A percentile compares a stretch with the other conserved stretches of the same genome.
These are phyloP conservation scores for Fraxinus anomala DNA, from an alignment of 257 asterid species.

Conservation along the genomic window DNA sequence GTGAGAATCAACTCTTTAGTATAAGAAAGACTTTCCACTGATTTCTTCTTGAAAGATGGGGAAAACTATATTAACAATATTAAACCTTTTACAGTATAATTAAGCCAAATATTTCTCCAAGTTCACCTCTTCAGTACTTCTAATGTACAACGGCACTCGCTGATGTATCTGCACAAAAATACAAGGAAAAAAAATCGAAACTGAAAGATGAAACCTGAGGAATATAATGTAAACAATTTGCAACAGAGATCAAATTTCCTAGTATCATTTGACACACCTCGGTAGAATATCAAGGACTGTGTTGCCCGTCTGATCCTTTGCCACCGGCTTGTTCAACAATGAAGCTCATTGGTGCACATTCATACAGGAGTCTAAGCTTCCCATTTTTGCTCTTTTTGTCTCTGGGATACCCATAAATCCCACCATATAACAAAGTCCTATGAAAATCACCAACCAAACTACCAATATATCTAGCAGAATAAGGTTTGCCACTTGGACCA, in stretches of 20 bases:
- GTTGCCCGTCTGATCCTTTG: slow-evolving; percentile 81
- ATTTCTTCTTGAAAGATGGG: slow-evolving; percentile 11
- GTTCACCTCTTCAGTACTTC: slow-evolving; percentile 87
- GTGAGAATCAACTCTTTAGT: no score
- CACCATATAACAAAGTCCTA: slow-evolving; percentile 77
- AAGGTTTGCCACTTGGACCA: slow-evolving; percentile 90
- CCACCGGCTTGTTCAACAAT: slow-evolving; percentile 98
- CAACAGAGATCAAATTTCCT: not conserved
- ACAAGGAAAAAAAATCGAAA: not conserved
- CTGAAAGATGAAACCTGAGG: not conserved
- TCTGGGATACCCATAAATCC: slow-evolving; percentile 85
- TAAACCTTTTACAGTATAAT: slow-evolving; percentile 14
- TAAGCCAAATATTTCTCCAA: slow-evolving; percentile 80
- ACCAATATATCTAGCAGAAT: slow-evolving; percentile 84
- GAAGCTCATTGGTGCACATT: slow-evolving; percentile 97
- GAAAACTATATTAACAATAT: slow-evolving; percentile 4
- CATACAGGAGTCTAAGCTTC: slow-evolving; percentile 89
- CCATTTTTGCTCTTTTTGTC: slow-evolving; percentile 87
- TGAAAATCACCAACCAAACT: slow-evolving; percentile 94
- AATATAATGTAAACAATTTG: not conserved
- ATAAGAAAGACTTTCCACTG: no score
- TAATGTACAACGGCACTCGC: slow-evolving; percentile 82
- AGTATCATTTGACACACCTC: slow-evolving; percentile 44
- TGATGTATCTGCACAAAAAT: slow-evolving; percentile 68
- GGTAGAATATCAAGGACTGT: slow-evolving; percentile 82